Base-by-base conservation (phyloP, 352 stramenopile genomes). In the Pythium brachiatum region DNA sequence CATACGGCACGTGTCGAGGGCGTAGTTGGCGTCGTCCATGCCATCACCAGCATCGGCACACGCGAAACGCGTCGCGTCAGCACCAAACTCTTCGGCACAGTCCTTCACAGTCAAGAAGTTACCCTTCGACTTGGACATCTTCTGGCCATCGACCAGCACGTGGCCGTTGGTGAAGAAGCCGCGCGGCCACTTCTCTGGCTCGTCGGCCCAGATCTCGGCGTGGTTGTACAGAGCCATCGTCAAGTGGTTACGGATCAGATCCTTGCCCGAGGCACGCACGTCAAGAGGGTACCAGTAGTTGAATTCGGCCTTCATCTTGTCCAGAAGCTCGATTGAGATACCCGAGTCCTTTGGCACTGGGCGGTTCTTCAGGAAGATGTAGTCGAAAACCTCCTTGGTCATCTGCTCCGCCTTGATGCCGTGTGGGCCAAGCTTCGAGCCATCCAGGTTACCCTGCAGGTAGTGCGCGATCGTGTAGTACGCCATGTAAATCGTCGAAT, bases 401-500 rank as follows among this genome's bases (percentile, higher is more conserved):
- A 96, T 72, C 64, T 95, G 76, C 63, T 94, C 85, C 1, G 88
- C 68, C 62, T 79, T 85, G 65, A 97, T 93, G 47, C 81, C 82
- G 64, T 91, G 78, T 23, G 92, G 95, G 31, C 94, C 95, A 31
- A 89, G 83, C 51, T 88, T 73, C 20, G 90, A 94, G 29, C 97
- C 97, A 69, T 99, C 93, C 27, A 99, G 67, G 81, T 98, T 98
- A 69, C 72, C 69, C 68, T 99, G 97, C 59, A 99, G 78, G 71
- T 99, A 84, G 81, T 99, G 96, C 6, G 97, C 93, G 64, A 99
- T 99, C 11, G 97, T 99, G 76, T 99, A 99, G 79, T 99, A 99
- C 27, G 98, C 96, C 98, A 99, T 99, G 85, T 99, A 99, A 66
- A 99, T 99, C 18, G 98, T 99, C 77, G 92, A 99, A 75, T 99